Evolutionary conservation across 2,329 filamentous ascomycete genomes (phyloP).

Genomic region (Fusarium globosum): DNA sequence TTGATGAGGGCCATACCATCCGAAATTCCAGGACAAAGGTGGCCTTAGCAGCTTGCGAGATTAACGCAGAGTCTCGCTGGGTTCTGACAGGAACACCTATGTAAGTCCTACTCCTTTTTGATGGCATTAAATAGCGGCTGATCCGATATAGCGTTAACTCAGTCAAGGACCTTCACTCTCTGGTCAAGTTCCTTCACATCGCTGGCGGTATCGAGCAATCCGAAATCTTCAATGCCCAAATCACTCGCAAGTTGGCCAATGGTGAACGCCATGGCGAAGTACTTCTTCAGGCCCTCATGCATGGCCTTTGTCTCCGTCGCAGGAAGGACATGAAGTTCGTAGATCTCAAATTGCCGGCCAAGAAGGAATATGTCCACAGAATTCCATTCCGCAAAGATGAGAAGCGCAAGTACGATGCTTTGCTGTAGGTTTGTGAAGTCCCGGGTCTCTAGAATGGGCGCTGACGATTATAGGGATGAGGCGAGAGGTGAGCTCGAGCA

Average conservation of each 20-base stretch:
- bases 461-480: constrained; percentile 63
- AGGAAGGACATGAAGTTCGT: constrained; percentile 92
- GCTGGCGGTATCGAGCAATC: constrained; percentile 79
- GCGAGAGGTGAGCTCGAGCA: constrained; percentile 77
- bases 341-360: constrained; percentile 79
- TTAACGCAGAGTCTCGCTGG: constrained; percentile 81
- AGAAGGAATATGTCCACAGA: constrained; percentile 81
- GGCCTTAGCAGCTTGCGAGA: constrained; percentile 72
- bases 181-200: constrained; percentile 80
- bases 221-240: constrained; percentile 74
- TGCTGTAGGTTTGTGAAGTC: constrained; percentile 64
- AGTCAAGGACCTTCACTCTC: constrained; percentile 82
- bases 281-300: constrained; percentile 81
- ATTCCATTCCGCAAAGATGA: constrained; percentile 80
- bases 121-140: constrained; percentile 32
- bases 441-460: neutral
- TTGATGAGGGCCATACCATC: constrained; percentile 87
- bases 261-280: constrained; percentile 68
- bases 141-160: constrained; percentile 72
- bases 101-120: constrained; percentile 50
- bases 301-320: constrained; percentile 81
- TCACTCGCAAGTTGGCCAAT: constrained; percentile 71
- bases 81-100: constrained; percentile 84
- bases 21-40: constrained; percentile 81
- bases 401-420: constrained; percentile 78